These are phyloP conservation scores for Cymbidium sinense DNA, from an alignment of 106 monocot genomes.

Conservation along the genomic window DNA sequence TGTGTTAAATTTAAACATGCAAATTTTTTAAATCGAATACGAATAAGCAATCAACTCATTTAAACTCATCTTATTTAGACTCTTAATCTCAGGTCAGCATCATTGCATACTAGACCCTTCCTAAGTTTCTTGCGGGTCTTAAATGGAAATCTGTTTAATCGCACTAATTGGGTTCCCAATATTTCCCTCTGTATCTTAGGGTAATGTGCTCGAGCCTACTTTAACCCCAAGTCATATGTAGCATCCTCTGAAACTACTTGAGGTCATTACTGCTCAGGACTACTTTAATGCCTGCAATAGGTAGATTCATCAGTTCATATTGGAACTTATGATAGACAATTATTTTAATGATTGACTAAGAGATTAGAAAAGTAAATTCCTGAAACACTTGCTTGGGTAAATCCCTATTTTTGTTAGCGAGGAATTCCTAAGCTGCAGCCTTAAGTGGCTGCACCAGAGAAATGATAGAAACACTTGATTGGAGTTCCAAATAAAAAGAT, in stretches of 20 bases:
- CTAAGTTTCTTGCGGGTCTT: constrained; percentile 59
- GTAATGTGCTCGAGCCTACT: constrained; percentile 66
- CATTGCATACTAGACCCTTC: constrained; percentile 46
- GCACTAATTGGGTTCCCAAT: constrained; percentile 35
- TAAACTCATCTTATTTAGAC: too few species aligned
- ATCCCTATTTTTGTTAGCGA: constrained; percentile 53
- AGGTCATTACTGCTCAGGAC: constrained; percentile 51
- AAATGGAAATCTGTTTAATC: constrained; percentile 42
- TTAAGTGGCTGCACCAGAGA: constrained; percentile 63
- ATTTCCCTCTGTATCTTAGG: constrained; percentile 52
- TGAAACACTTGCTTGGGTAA: constrained; percentile 39
- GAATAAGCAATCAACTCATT: too few species aligned
- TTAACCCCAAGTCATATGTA: constrained; percentile 57
- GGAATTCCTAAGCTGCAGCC: constrained; percentile 61
- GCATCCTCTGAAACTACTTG: constrained; percentile 78
- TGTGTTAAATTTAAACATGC: too few species aligned
- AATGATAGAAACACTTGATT: constrained; percentile 50
- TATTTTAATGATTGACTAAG: background rate
- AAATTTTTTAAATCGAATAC: too few species aligned
- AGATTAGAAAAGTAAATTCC: background rate
- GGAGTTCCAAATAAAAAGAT: constrained; percentile 62
- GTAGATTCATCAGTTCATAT: constrained; percentile 61
- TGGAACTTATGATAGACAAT: constrained; percentile 36
- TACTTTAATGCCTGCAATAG: constrained; percentile 51
- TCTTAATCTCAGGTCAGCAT: too few species aligned